A percentile compares a stretch with the other conserved stretches of the same genome.
phyloP scores from a whole-genome alignment of 495 filamentous ascomycete species.

The Neurospora sp. region DNA sequence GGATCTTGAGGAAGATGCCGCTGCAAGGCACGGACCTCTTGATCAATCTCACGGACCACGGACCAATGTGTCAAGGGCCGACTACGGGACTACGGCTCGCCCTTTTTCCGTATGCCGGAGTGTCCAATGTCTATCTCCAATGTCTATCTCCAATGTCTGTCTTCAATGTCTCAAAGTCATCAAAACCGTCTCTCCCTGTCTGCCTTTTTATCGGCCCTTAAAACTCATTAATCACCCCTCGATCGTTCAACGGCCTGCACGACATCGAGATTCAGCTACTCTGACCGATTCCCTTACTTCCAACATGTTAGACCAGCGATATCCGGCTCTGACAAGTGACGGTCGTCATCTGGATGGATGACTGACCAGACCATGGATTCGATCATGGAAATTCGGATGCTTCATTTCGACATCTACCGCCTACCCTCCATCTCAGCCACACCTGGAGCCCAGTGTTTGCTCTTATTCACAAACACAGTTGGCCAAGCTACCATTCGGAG shows the following conservation, averaged over 20 bases:
- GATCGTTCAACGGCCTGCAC: background rate
- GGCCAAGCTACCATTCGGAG: background rate
- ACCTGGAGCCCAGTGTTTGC: background rate
- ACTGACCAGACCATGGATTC: background rate
- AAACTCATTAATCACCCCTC: background rate
- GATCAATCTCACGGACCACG: background rate
- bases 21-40: background rate
- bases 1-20: background rate
- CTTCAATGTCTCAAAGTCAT: background rate
- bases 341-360: background rate
- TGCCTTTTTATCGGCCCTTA: background rate
- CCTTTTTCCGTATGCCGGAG: background rate
- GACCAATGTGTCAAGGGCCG: background rate
- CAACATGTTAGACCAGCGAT: background rate
- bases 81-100: background rate
- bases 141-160: background rate
- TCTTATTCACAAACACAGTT: background rate
- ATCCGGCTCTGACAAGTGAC: background rate
- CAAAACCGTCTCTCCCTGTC: background rate
- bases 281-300: background rate
- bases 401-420: background rate
- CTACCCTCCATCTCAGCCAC: background rate
- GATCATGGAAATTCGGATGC: background rate
- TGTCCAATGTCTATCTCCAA: background rate
- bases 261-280: background rate